Base-by-base conservation (phyloP, 805 yeast genomes). In the Candida fluviatilis region DNA sequence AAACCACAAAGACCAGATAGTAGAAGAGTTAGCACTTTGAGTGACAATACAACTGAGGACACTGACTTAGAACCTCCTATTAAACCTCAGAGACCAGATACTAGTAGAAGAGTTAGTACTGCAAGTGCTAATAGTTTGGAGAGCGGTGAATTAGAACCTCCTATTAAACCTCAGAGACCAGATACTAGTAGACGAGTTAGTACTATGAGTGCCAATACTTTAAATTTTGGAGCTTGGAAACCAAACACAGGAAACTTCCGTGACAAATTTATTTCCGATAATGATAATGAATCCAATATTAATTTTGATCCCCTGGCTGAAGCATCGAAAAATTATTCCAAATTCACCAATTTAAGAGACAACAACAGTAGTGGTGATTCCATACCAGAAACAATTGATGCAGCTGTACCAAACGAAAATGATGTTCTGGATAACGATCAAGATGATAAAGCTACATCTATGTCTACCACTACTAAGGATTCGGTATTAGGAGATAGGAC, bases 91-190 rank as follows among this genome's bases (percentile, higher is more conserved):
- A 40, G 35, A 23, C 10, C 25, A 25, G 57, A 47, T 16, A 18
- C 56, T 3, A 18, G 54, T 3, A 31, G 48, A 3, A 52, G 70
- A 40, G 47, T n/a, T 12, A 24, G 72, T 1, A 57, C 69, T 7
- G 52, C 56, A 52, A 64, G 48, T 50, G 58, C 57, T 15, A 52
- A 48, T 30, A 67, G 66, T 2, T 55, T 75, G 30, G 71, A 65
- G 39, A 60, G 75, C 59, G 80, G 80, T 2, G 60, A 59, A 18
- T 79, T 84, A 84, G 71, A 69, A 50, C 84, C 84, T 18, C 39
- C 14, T 21, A 13, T 31, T 29, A 4, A 37, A 25, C 5, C 33
- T 19, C 42, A 46, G 7, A 40, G 35, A 23, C 15, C 29, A 26
- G 57, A 47, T 16, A 18, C 56, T 3, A 31, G 48, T 4, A 52